These are phyloP conservation scores for Pterulicium gracile DNA, from an alignment of 1,284 basidiomycete genomes.

Conservation along the genomic window DNA sequence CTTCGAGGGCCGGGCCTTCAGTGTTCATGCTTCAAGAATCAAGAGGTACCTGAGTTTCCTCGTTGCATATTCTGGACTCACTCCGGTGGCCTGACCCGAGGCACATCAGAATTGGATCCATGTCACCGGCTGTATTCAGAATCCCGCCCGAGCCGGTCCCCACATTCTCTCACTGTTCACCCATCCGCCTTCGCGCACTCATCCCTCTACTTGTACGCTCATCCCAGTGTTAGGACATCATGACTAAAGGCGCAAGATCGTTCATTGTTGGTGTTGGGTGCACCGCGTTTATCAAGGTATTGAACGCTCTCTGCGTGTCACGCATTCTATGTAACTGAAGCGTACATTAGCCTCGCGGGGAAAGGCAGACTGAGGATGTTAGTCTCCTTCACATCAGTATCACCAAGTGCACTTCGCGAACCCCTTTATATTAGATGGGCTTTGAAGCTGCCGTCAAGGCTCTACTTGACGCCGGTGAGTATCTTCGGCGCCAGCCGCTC, in stretches of 20 bases:
- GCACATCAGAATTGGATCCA: background rate
- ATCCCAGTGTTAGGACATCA: background rate
- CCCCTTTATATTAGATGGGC: conserved; percentile 44
- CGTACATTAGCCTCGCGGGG: background rate
- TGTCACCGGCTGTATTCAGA: background rate
- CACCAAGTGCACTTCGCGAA: background rate
- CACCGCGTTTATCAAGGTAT: conserved; percentile 73
- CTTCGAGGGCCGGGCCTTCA: too few species aligned
- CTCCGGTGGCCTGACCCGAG: background rate
- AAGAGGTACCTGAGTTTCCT: too few species aligned
- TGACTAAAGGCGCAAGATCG: conserved; percentile 32
- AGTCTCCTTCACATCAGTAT: conserved; percentile 12
- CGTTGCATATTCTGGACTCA: too few species aligned
- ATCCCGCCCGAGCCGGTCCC: background rate
- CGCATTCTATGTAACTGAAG: background rate
- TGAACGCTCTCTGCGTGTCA: conserved; percentile 6
- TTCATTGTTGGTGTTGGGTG: conserved; percentile 73
- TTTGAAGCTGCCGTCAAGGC: conserved; percentile 81
- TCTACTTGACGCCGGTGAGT: conserved; percentile 67
- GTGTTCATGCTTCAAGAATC: too few species aligned
- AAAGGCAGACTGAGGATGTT: conserved; percentile 48
- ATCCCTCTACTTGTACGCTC: background rate
- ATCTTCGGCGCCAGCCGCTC: background rate
- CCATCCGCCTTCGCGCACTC: background rate
- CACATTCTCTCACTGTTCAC: background rate